phyloP scores from a whole-genome alignment of 2,329 filamentous ascomycete species.

The Grosmannia huntii region DNA sequence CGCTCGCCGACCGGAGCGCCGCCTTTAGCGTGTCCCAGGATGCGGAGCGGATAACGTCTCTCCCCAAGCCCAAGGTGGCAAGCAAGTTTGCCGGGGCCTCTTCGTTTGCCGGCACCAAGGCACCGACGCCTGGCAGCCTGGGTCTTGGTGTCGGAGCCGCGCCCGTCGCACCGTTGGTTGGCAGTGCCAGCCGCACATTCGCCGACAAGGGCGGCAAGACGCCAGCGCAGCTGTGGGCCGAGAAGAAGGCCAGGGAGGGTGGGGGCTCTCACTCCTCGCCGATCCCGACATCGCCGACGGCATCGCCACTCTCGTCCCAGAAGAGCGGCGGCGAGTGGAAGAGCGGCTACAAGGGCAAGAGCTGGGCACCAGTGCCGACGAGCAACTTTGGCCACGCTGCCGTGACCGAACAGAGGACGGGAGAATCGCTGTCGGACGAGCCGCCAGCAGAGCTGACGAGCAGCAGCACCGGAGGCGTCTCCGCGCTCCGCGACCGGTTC shows the following conservation, averaged over 20 bases:
- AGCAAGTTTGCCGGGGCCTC: slow-evolving; percentile 70
- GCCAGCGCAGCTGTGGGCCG: slow-evolving; percentile 91
- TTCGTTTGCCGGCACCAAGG: slow-evolving; percentile 76
- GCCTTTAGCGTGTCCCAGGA: slow-evolving; percentile 50
- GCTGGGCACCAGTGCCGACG: slow-evolving; percentile 75
- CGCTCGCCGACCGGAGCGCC: slow-evolving; percentile 62
- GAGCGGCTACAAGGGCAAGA: slow-evolving; percentile 82
- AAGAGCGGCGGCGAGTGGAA: slow-evolving; percentile 75
- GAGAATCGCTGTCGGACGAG: slow-evolving; percentile 26
- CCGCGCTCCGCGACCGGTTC: slow-evolving; percentile 71
- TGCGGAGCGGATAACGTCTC: slow-evolving; percentile 68
- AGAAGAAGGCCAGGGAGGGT: slow-evolving; percentile 81
- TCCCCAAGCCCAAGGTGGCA: slow-evolving; percentile 90
- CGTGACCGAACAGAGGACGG: slow-evolving; percentile 49
- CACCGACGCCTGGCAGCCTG: slow-evolving; percentile 61
- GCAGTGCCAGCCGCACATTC: slow-evolving; percentile 80
- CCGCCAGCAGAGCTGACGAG: slow-evolving; percentile 27
- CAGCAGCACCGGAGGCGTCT: slow-evolving; percentile 49
- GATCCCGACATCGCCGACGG: slow-evolving; percentile 25
- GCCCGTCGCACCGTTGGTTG: slow-evolving; percentile 54
- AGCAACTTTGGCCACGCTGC: slow-evolving; percentile 52
- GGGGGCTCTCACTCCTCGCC: slow-evolving; percentile 21
- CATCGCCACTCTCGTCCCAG: slow-evolving; percentile 41
- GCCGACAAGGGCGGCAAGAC: slow-evolving; percentile 93
- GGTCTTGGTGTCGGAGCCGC: slow-evolving; percentile 51